Conservation (phyloP, 805 yeast species). For the Myxozyma neglecta region DNA sequence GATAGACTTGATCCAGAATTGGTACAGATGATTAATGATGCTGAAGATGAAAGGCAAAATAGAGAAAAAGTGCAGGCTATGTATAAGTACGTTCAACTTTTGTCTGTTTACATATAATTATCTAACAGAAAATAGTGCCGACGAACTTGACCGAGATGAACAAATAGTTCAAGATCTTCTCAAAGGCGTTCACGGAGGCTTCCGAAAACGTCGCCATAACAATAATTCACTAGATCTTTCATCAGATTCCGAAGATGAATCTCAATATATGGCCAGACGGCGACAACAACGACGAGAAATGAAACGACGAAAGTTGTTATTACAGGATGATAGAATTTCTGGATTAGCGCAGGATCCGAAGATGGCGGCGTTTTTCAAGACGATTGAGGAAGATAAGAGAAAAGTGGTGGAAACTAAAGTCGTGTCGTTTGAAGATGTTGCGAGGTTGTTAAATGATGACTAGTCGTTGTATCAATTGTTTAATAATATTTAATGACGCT, state of each 20-base stretch:
- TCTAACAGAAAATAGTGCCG: constrained; percentile 3
- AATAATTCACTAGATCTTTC: constrained; percentile 47
- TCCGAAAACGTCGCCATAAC: constrained; percentile 57
- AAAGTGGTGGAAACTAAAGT: constrained; percentile 11
- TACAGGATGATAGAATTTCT: constrained; percentile 44
- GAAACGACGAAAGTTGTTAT: constrained; percentile 51
- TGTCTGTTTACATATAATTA: no score
- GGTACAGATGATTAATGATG: constrained; percentile 60
- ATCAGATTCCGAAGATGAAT: constrained; percentile 73
- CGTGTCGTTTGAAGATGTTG: constrained; percentile 19
- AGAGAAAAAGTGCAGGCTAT: constrained; percentile 55
- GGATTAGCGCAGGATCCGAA: constrained; percentile 52
- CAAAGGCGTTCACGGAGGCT: constrained; percentile 54
- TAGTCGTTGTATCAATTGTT: not conserved
- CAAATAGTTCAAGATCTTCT: constrained; percentile 68
- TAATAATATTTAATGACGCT: not conserved
- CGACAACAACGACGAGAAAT: constrained; percentile 41
- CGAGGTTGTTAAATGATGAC: constrained; percentile 13
- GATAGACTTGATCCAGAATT: constrained; percentile 6
- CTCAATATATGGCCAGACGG: constrained; percentile 46
- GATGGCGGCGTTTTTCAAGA: constrained; percentile 65
- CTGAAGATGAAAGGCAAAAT: constrained; percentile 48
- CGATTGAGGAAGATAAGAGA: constrained; percentile 52
- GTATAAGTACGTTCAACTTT: constrained; percentile 42
- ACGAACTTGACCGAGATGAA: constrained; percentile 59